Evolutionary conservation across 1,284 basidiomycete species (phyloP).

Genomic region (Rhodotorula sp.): DNA sequence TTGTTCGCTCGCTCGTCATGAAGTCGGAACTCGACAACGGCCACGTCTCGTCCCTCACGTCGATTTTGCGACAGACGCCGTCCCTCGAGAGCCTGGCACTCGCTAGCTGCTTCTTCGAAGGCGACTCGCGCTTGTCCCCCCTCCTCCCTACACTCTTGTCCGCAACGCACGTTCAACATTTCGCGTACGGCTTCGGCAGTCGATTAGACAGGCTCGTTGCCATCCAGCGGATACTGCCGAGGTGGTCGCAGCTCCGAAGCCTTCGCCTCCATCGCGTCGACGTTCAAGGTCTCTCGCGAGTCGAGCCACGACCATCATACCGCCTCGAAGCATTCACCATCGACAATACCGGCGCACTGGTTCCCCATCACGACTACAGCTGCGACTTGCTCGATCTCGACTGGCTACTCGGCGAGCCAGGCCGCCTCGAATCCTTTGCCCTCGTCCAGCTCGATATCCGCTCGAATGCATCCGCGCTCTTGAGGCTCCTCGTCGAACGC

Average conservation of each 20-base stretch:
- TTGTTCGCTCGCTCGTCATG: constrained; percentile 13
- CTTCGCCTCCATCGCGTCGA: neutral
- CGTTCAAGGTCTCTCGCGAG: neutral
- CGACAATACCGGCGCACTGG: neutral
- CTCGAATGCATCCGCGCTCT: neutral
- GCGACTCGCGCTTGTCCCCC: neutral
- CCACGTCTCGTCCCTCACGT: constrained; percentile 3
- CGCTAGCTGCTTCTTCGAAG: constrained; percentile 1
- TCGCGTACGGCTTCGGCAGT: constrained; percentile 10
- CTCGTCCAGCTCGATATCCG: neutral
- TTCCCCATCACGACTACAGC: neutral
- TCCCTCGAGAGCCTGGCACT: constrained; percentile 2
- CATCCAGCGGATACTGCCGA: neutral
- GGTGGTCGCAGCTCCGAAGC: no score
- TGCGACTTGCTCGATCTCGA: neutral
- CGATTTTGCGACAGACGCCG: neutral
- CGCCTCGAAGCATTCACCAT: neutral
- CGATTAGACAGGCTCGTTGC: neutral
- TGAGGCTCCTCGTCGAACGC: neutral
- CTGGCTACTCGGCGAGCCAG: constrained; percentile 9
- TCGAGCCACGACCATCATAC: constrained; percentile 8
- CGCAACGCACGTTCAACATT: neutral
- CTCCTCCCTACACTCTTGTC: constrained; percentile 2
- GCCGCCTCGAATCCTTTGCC: neutral
- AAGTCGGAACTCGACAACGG: constrained; percentile 4